Evolutionary conservation across 805 yeast species (phyloP), one percentile per base, ranked within the genome.

Genomic region (Candida pseudofarinosa): DNA sequence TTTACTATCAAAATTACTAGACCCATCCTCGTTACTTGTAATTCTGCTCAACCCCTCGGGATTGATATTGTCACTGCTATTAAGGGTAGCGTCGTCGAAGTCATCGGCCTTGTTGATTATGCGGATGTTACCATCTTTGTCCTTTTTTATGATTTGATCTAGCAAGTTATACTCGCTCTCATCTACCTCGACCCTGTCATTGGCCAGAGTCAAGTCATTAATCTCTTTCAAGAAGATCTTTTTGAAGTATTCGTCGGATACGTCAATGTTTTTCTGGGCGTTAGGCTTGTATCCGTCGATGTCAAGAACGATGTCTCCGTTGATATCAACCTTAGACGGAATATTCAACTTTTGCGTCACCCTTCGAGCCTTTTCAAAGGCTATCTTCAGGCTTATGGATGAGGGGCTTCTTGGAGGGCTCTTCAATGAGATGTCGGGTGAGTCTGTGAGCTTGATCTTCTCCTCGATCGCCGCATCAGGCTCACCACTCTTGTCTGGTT

Each of bases 261-360:
- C 81, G 39, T 82, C 81, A 33, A 85, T 79, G 59, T 84, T 88
- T 51, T 82, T 80, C 40, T 82, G 85, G 12, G 71, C 57, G 53
- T 83, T 88, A 28, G 95, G 85, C 63, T 90, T 91, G 65, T 93
- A 93, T 14, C 99, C 99, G 53, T 89, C 95, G 83, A 91, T 88
- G 65, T 93, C 99, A 36, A 93, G 67, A 34, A 89, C 77, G 52
- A 93, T 73, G 57, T 89, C 96, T 10, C 99, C 99, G 54, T 88
- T 86, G 47, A 84, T 83, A 48, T 87, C 95, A 31, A 90, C 77
- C 51, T 82, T 87, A 20, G 95, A 83, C 1, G 97, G 97, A 26
- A 93, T 89, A 56, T 89, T 87, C 50, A 88, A 71, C 56, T 75
- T 81, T 50, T 78, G 76, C 19, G 91, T 79, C 18, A 88, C 67